Base-by-base conservation (phyloP, 306 rosid species). In the Heteromeles arbutifolia region DNA sequence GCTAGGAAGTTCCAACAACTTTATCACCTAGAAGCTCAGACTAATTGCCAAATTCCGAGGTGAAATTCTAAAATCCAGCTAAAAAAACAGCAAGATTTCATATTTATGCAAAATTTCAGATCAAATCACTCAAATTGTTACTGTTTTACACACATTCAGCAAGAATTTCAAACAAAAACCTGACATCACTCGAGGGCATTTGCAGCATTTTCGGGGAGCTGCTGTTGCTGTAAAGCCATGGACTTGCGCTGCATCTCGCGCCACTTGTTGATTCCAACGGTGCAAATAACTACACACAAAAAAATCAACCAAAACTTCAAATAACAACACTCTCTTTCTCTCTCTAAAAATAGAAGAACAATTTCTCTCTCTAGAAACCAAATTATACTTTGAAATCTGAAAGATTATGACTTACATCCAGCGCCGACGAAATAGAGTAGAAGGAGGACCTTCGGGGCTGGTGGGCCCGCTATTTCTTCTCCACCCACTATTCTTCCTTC, bases 371-470 rank as follows among this genome's bases (percentile, higher is more conserved):
- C 61, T 22, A 48, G 54, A 48, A 48, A 48, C 54, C 54, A 48
- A 15, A 39, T 15, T 48, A 48, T 15, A 56, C 11, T 3, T 0
- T 34, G 45, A 65, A 65, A 56, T 22, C 18, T 25, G 31, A 73
- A 73, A 59, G 52, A 58, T 59, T 48, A 29, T 4, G 34, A 67
- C 78, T 73, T 87, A 94, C 98, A 88, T 85, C 77, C 98, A 31
- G 96, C 97, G 67, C 97, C 96, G 79, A 87, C 77, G 80, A 92
- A 90, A 72, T 64, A 92, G 43, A 92, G 72, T 14, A 92, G 76
- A 62, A 93, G 96, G 48, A 76, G 59, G 72, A 87, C 61, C 86
- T 95, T 95, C n/a, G 97, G 97, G 39, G 93, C 96, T 7, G 96
- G 80, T n/a, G 98, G 98, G 11, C 98, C 97, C 0, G 88, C 65